These are phyloP conservation scores for Stachybotrys elegans DNA, from an alignment of 2,329 filamentous ascomycete species.

Conservation along the genomic window DNA sequence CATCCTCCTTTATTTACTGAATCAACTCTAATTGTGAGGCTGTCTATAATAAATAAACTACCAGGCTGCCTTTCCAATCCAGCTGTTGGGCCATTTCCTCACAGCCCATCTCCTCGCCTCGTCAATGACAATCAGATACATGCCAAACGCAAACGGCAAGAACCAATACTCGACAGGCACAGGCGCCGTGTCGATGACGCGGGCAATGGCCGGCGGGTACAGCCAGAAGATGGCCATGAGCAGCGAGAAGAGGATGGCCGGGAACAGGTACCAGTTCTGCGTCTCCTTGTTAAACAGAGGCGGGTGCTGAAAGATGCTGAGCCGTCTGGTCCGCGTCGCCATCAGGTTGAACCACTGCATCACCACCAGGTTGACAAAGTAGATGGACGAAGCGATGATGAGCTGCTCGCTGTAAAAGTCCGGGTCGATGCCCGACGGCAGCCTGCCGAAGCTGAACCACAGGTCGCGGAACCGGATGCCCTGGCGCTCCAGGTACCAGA, in stretches of 20 bases:
- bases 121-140: neutral
- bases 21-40: too few species aligned
- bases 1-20: neutral
- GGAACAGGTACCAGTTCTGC: constrained; percentile 64
- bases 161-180: constrained; percentile 75
- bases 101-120: neutral
- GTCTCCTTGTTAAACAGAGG: constrained; percentile 60
- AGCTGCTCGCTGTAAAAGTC: constrained; percentile 51
- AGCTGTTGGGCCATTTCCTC: constrained; percentile 1
- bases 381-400: constrained; percentile 66
- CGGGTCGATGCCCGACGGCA: constrained; percentile 44
- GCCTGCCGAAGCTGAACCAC: constrained; percentile 63
- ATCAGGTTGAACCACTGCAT: constrained; percentile 80
- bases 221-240: constrained; percentile 65
- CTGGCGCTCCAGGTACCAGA: constrained; percentile 57
- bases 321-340: constrained; percentile 58
- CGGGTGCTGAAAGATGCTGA: constrained; percentile 68
- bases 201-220: constrained; percentile 63
- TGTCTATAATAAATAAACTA: too few species aligned
- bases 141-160: constrained; percentile 66
- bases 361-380: constrained; percentile 75
- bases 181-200: constrained; percentile 51
- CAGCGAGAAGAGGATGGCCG: constrained; percentile 64
- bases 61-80: neutral
- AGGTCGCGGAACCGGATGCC: constrained; percentile 60